Conservation (phyloP, 768 basidiomycete genomes). For the Podaxis pistillaris region DNA sequence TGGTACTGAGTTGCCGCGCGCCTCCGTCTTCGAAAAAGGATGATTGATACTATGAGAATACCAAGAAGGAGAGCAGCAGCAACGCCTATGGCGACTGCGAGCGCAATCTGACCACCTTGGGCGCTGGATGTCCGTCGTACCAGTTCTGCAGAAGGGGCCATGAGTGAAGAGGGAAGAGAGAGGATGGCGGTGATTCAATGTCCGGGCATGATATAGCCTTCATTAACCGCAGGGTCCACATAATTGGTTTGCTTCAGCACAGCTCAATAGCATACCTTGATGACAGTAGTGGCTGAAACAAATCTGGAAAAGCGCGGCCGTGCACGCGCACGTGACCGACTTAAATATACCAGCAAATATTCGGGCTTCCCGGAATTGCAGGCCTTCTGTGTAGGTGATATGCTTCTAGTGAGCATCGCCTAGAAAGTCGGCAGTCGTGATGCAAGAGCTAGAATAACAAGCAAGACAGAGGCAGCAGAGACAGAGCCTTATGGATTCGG, state of each 20-base stretch:
- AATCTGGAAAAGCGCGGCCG: not conserved
- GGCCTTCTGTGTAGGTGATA: no score
- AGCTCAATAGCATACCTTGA: not conserved
- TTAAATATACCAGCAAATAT: not conserved
- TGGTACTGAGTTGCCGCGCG: not conserved
- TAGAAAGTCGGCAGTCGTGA: not conserved
- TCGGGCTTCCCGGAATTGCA: not conserved
- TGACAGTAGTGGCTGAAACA: conserved; percentile 9
- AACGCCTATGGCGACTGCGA: not conserved
- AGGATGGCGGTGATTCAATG: not conserved
- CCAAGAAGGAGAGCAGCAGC: not conserved
- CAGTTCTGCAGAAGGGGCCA: not conserved
- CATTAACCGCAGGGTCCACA: not conserved
- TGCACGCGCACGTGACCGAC: not conserved
- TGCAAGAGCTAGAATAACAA: not conserved
- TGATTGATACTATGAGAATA: not conserved
- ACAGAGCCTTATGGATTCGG: not conserved
- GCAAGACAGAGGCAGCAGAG: not conserved
- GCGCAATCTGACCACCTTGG: not conserved
- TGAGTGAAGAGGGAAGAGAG: not conserved
- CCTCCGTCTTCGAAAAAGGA: not conserved
- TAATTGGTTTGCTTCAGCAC: conserved; percentile 3
- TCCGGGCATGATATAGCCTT: conserved; percentile 1
- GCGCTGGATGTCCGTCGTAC: not conserved
- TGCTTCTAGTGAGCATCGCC: no score